Evolutionary conservation across 2,329 filamentous ascomycete genomes (phyloP).

Genomic region (Fusarium subglutinans): DNA sequence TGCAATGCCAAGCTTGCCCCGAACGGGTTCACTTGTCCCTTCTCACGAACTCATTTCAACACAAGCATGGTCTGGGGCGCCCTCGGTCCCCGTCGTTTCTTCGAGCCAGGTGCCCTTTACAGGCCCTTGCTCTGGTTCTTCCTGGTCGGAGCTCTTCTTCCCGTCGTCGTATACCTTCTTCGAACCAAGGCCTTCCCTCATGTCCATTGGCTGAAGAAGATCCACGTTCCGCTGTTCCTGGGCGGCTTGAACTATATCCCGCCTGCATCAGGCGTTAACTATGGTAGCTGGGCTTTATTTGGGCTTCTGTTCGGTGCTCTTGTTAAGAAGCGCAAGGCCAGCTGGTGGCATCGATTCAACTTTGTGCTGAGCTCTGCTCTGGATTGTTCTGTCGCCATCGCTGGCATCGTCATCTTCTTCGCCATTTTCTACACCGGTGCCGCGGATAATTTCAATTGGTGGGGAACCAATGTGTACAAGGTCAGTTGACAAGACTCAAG

Average conservation of each 20-base stretch:
- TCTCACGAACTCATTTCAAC: constrained; percentile 56
- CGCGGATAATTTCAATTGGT: constrained; percentile 42
- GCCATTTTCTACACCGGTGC: constrained; percentile 46
- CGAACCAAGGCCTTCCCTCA: constrained; percentile 36
- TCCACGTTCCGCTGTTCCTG: constrained; percentile 46
- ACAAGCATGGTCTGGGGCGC: constrained; percentile 66
- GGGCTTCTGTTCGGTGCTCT: constrained; percentile 43
- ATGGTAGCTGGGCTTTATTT: constrained; percentile 45
- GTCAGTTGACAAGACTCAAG: neutral
- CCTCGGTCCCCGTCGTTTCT: constrained; percentile 65
- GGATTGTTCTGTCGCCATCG: constrained; percentile 46
- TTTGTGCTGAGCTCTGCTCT: constrained; percentile 47
- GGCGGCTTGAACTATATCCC: constrained; percentile 47
- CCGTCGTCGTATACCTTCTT: constrained; percentile 56
- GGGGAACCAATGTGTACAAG: constrained; percentile 42
- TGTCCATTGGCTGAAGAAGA: constrained; percentile 39
- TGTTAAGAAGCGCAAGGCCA: constrained; percentile 36
- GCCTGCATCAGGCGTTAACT: constrained; percentile 47
- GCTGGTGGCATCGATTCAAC: constrained; percentile 47
- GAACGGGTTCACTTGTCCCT: constrained; percentile 57
- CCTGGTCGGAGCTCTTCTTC: constrained; percentile 59
- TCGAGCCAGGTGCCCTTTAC: constrained; percentile 61
- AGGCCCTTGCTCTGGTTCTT: constrained; percentile 62
- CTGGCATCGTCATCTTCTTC: constrained; percentile 48
- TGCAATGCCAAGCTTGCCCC: constrained; percentile 54